Evolutionary conservation across 148 eudicot genomes (phyloP).

Genomic region (Rhododendron simsii): DNA sequence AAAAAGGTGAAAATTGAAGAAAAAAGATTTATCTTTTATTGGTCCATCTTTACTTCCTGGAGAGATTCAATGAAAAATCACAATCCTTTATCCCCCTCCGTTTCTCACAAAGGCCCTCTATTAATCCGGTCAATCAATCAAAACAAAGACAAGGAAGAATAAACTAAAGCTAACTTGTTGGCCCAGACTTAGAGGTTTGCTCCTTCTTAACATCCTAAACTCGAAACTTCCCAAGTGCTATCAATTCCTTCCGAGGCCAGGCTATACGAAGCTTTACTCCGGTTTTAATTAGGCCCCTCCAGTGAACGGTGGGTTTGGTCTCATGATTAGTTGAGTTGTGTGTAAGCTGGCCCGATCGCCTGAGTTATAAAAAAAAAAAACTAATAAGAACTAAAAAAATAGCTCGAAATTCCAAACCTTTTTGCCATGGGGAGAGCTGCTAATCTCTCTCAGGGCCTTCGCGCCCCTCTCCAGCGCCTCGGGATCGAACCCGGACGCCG

Average conservation of each 20-base stretch:
- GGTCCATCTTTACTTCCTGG: neutral
- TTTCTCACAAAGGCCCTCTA: neutral
- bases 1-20: neutral
- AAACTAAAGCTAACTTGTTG: neutral
- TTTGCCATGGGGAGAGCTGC: constrained; percentile 51
- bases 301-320: neutral
- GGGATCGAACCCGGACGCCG: constrained; percentile 89
- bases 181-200: neutral
- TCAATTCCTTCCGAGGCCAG: neutral
- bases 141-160: neutral
- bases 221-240: neutral
- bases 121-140: neutral
- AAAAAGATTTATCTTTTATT: too few species aligned
- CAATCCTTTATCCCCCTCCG: neutral
- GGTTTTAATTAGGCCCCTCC: neutral
- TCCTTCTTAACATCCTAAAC: neutral
- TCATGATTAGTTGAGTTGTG: neutral
- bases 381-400: neutral
- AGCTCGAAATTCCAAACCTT: constrained; percentile 29
- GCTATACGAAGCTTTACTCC: neutral
- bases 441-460: constrained; percentile 44
- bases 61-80: neutral
- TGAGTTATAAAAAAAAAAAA: neutral
- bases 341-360: neutral
- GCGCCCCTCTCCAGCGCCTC: constrained; percentile 81